phyloP scores from a whole-genome alignment of 768 basidiomycete species.

The Gloeopeniophorella convolvens region DNA sequence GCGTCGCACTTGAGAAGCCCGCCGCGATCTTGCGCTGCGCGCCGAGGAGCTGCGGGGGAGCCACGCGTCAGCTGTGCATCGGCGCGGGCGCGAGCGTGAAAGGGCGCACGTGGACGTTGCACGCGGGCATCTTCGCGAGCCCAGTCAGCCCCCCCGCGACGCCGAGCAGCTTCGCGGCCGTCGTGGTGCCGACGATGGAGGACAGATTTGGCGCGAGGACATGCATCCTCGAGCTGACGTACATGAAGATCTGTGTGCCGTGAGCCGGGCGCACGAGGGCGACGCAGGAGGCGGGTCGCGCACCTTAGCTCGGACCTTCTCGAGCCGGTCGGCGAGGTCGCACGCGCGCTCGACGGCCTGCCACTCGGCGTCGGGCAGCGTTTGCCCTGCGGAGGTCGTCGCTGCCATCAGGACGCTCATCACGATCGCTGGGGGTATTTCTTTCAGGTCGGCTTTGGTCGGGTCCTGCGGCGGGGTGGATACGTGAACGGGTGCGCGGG shows the following conservation, averaged over 20 bases:
- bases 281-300: neutral
- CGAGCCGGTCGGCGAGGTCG: constrained; percentile 81
- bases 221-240: constrained; percentile 99
- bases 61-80: neutral
- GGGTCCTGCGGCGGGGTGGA: constrained; percentile 45
- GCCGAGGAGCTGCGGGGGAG: constrained; percentile 66
- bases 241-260: constrained; percentile 82
- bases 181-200: constrained; percentile 96
- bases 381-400: constrained; percentile 79
- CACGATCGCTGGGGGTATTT: constrained; percentile 80
- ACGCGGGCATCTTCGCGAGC: constrained; percentile 89
- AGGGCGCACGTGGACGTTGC: constrained; percentile 81
- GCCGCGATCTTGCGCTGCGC: constrained; percentile 90
- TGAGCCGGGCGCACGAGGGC: neutral
- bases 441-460: constrained; percentile 76
- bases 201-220: constrained; percentile 97
- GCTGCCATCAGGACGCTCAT: constrained; percentile 97
- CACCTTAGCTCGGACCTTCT: constrained; percentile 86
- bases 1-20: constrained; percentile 83
- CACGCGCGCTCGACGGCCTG: constrained; percentile 76
- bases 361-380: constrained; percentile 68
- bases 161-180: constrained; percentile 96
- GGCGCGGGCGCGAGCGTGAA: neutral
- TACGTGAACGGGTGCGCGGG: neutral
- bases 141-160: constrained; percentile 91